These are phyloP conservation scores for Gilbertella persicaria DNA, from an alignment of 371 early-diverging fungal species.

Conservation along the genomic window DNA sequence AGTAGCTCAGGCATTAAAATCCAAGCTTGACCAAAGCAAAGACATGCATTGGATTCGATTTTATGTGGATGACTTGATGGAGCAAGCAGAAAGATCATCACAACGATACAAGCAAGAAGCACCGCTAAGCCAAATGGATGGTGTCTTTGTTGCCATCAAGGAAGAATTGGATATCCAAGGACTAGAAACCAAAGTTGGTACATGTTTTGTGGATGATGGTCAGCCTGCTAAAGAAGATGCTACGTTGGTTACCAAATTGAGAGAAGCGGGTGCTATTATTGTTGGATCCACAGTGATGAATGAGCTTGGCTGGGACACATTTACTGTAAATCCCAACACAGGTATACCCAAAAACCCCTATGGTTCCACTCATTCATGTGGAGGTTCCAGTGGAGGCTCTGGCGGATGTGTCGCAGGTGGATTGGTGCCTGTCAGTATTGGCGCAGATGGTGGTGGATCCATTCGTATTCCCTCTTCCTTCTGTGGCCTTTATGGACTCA, in stretches of 20 bases:
- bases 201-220: slow-evolving; percentile 53
- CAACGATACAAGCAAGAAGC: slow-evolving; percentile 51
- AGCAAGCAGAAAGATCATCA: slow-evolving; percentile 63
- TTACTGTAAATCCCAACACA: slow-evolving; percentile 55
- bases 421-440: slow-evolving; percentile 68
- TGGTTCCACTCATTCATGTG: slow-evolving; percentile 55
- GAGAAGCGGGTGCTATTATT: slow-evolving; percentile 60
- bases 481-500: slow-evolving; percentile 75
- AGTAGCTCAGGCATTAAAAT: slow-evolving; percentile 27
- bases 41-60: slow-evolving; percentile 42
- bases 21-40: slow-evolving; percentile 14
- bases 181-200: slow-evolving; percentile 60
- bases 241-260: slow-evolving; percentile 45
- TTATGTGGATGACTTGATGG: slow-evolving; percentile 41
- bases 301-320: slow-evolving; percentile 62
- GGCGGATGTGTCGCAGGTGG: slow-evolving; percentile 65
- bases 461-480: slow-evolving; percentile 67
- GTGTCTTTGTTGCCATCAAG: slow-evolving; percentile 23
- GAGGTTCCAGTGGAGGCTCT: slow-evolving; percentile 75
- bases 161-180: slow-evolving; percentile 49
- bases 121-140: slow-evolving; percentile 68
- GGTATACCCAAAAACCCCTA: slow-evolving; percentile 74
- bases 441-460: slow-evolving; percentile 79
- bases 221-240: slow-evolving; percentile 56
- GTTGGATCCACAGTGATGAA: slow-evolving; percentile 67